Evolutionary conservation across 805 yeast species (phyloP).

Genomic region (Yamadazyma sp.): DNA sequence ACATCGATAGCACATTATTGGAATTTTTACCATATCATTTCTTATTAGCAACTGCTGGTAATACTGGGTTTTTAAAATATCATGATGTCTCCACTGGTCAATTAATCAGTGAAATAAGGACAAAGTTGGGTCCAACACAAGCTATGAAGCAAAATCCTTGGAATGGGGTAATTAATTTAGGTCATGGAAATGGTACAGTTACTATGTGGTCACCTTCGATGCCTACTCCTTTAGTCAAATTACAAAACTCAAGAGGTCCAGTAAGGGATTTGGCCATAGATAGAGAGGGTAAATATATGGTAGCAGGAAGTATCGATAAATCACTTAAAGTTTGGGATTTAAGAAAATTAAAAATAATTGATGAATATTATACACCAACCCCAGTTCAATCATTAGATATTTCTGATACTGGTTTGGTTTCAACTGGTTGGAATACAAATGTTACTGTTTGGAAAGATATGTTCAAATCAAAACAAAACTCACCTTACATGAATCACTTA

Average conservation of each 20-base stretch:
- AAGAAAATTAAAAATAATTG: constrained; percentile 74
- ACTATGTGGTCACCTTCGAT: constrained; percentile 91
- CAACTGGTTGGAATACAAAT: constrained; percentile 96
- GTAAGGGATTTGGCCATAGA: constrained; percentile 81
- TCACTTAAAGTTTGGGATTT: constrained; percentile 90
- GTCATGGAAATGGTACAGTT: constrained; percentile 90
- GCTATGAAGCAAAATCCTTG: constrained; percentile 90
- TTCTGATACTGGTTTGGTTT: constrained; percentile 82
- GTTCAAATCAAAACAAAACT: constrained; percentile 62
- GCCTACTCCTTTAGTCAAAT: constrained; percentile 79
- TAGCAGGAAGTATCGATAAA: constrained; percentile 84
- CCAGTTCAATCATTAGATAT: constrained; percentile 79
- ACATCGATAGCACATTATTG: constrained; percentile 75
- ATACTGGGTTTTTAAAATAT: constrained; percentile 82
- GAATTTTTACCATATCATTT: constrained; percentile 94
- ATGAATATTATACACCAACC: constrained; percentile 70
- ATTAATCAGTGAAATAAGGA: constrained; percentile 76
- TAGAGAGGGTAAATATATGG: constrained; percentile 93
- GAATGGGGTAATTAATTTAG: constrained; percentile 92
- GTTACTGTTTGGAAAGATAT: constrained; percentile 92
- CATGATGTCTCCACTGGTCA: constrained; percentile 95
- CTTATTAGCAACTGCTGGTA: constrained; percentile 82
- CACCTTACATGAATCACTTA: constrained; percentile 91
- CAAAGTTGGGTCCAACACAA: constrained; percentile 87
- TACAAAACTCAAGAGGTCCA: constrained; percentile 83